Evolutionary conservation across 1,284 basidiomycete species (phyloP).

Genomic region (Xanthoconium separans): DNA sequence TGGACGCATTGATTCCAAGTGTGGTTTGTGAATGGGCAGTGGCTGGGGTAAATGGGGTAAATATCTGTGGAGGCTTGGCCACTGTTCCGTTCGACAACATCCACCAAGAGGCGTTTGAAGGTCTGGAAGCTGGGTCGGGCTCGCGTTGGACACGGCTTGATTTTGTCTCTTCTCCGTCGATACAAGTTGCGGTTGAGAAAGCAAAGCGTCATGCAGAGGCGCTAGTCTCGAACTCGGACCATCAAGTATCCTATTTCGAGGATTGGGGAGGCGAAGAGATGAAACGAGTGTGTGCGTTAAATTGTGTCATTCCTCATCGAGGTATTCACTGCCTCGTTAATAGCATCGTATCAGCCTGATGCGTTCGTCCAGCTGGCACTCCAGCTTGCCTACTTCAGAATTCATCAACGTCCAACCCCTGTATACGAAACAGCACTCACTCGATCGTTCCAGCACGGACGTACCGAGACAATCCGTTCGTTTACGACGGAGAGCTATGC

Average conservation of each 20-base stretch:
- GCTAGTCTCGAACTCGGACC: constrained; percentile 81
- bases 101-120: constrained; percentile 7
- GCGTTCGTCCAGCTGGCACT: constrained; percentile 93
- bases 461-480: constrained; percentile 91
- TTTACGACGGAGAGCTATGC: constrained; percentile 75
- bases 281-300: constrained; percentile 64
- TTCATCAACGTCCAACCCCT: constrained; percentile 77
- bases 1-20: constrained; percentile 90
- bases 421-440: constrained; percentile 97
- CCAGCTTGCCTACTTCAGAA: constrained; percentile 89
- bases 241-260: constrained; percentile 81
- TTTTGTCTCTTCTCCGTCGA: constrained; percentile 71
- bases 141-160: constrained; percentile 64
- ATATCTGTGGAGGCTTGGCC: constrained; percentile 25
- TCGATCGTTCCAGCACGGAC: constrained; percentile 85
- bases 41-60: constrained; percentile 17
- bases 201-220: constrained; percentile 60
- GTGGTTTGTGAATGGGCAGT: constrained; percentile 88
- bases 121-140: constrained; percentile 12
- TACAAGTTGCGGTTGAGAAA: constrained; percentile 56
- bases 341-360: constrained; percentile 81
- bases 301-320: background rate
- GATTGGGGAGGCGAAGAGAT: constrained; percentile 93
- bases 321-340: background rate
- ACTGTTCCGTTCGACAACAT: constrained; percentile 13